Conservation (phyloP, 441 rosid genomes). For the Sinapis alba region DNA sequence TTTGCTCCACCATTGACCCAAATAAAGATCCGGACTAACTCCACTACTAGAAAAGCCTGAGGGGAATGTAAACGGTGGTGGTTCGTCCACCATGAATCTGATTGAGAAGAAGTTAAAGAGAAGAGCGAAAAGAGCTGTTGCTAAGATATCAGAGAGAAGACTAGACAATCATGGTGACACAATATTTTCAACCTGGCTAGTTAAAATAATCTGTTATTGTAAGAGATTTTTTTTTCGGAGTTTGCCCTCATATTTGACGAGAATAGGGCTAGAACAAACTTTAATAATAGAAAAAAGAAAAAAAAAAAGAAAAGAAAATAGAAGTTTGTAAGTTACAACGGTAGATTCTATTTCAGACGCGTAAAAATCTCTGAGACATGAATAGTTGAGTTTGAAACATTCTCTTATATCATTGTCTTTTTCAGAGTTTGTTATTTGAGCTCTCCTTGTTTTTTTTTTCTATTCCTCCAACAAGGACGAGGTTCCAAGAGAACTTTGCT, state of each 20-base stretch:
- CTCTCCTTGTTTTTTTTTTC: conserved; percentile 39
- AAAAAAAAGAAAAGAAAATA: background rate
- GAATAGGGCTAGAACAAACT: conserved; percentile 5
- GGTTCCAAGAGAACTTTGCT: conserved; percentile 34
- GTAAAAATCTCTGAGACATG: conserved; percentile 36
- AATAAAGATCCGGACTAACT: too few relatives aligned
- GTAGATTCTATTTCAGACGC: conserved; percentile 41
- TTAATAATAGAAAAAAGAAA: conserved; percentile 27
- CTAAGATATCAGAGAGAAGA: too few relatives aligned
- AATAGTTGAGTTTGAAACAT: conserved; percentile 18
- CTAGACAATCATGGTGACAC: background rate
- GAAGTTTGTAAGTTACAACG: conserved; percentile 31
- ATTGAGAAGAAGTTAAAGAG: too few relatives aligned
- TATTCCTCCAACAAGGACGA: conserved; percentile 41
- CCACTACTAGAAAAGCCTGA: too few relatives aligned
- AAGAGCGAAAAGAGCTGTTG: too few relatives aligned
- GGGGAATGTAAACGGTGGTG: too few relatives aligned
- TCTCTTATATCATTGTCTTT: conserved; percentile 38
- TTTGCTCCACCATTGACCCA: conserved; percentile 82
- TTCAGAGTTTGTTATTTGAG: conserved; percentile 30
- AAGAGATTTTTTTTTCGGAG: conserved; percentile 1
- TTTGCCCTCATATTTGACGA: conserved; percentile 17
- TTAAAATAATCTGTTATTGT: background rate
- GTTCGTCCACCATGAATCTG: too few relatives aligned
- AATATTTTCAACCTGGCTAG: background rate